phyloP scores from a whole-genome alignment of 352 stramenopile genomes.

The Pythium utonaiense region DNA sequence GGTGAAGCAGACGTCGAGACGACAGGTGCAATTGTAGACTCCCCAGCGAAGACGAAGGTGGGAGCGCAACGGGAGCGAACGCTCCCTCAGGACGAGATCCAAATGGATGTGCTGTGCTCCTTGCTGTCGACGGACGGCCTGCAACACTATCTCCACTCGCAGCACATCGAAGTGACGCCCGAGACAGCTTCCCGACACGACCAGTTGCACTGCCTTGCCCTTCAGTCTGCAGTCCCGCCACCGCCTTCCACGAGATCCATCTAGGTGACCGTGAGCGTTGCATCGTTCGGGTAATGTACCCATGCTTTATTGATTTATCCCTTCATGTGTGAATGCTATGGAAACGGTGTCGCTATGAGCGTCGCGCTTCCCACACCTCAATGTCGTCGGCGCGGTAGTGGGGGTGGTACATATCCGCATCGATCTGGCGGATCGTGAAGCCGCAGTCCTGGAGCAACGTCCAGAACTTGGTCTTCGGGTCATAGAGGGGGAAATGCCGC shows the following conservation, averaged over 20 bases:
- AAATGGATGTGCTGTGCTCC: slow-evolving; percentile 78
- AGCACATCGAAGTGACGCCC: slow-evolving; percentile 46
- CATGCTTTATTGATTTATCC: slow-evolving; percentile 3
- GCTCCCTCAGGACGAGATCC: slow-evolving; percentile 31
- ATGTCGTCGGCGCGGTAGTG: slow-evolving; percentile 83
- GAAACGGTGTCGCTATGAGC: slow-evolving; percentile 8
- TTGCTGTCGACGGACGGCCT: slow-evolving; percentile 72
- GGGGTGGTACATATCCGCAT: slow-evolving; percentile 58
- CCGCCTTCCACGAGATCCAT: background rate
- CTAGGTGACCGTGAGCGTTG: background rate
- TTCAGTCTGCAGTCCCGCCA: slow-evolving; percentile 35
- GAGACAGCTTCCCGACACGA: slow-evolving; percentile 38
- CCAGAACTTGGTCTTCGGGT: slow-evolving; percentile 80
- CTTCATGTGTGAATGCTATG: background rate
- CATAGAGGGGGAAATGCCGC: slow-evolving; percentile 75
- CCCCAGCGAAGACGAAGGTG: background rate
- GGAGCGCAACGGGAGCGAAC: slow-evolving; percentile 18
- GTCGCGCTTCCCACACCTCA: slow-evolving; percentile 76
- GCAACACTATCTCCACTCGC: slow-evolving; percentile 55
- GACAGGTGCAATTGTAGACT: background rate
- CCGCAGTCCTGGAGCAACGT: slow-evolving; percentile 46
- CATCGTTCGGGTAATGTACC: background rate
- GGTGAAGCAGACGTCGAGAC: background rate
- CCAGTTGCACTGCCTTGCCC: slow-evolving; percentile 69
- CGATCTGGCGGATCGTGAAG: slow-evolving; percentile 54